Evolutionary conservation across 345 rosid species (phyloP).

Genomic region (Mangifera indica): DNA sequence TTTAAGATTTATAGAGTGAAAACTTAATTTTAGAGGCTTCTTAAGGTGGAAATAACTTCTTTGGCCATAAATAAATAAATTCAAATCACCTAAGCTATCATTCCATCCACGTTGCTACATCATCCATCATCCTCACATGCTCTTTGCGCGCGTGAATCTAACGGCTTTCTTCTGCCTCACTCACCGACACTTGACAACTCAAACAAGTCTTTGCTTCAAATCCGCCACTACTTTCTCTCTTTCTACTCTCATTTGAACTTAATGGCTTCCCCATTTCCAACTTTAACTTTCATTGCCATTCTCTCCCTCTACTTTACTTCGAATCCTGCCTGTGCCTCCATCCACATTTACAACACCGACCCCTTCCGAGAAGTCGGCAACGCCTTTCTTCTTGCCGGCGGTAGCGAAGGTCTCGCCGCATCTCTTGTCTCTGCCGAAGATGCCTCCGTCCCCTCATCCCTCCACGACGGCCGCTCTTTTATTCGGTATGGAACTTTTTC

Average conservation of each 20-base stretch:
- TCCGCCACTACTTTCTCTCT: neutral
- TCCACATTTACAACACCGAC: constrained; percentile 62
- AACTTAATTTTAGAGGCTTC: too few species aligned
- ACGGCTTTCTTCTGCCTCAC: too few species aligned
- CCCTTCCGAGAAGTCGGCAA: constrained; percentile 82
- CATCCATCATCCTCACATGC: too few species aligned
- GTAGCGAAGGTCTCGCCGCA: constrained; percentile 88
- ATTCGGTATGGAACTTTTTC: constrained; percentile 44
- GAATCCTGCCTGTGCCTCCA: constrained; percentile 44
- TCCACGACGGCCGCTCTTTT: constrained; percentile 38
- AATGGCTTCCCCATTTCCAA: constrained; percentile 1
- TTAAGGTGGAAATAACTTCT: too few species aligned
- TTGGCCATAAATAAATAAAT: too few species aligned
- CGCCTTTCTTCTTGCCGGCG: constrained; percentile 84
- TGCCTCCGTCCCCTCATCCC: too few species aligned
- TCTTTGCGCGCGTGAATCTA: too few species aligned
- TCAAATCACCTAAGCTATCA: too few species aligned
- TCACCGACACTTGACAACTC: too few species aligned
- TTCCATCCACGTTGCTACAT: too few species aligned
- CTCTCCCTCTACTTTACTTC: neutral
- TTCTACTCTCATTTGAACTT: neutral
- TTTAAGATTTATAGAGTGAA: too few species aligned
- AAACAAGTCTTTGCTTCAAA: neutral
- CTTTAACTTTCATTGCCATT: neutral
- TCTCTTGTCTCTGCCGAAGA: constrained; percentile 11